Percentiles rank a stretch among this genome's conserved stretches.
Conservation (phyloP, 257 asterid species). For the Nyctanthes arbortristis region DNA sequence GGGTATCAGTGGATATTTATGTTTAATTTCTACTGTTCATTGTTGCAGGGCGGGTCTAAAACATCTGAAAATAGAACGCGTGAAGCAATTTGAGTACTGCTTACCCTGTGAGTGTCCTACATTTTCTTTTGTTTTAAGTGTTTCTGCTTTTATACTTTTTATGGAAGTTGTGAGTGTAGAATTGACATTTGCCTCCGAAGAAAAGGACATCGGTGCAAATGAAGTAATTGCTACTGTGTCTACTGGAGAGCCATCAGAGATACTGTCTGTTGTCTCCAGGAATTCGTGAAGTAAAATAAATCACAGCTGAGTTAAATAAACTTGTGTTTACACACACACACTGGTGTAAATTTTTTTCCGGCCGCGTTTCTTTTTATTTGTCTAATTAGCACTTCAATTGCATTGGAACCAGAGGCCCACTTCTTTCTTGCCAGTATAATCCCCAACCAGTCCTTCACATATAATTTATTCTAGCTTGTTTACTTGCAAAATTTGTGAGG, state of each 20-base stretch:
- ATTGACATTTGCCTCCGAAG: background rate
- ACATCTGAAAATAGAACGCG: conserved; percentile 77
- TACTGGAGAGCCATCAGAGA: background rate
- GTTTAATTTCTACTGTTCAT: background rate
- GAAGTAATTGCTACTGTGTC: background rate
- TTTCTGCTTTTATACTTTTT: background rate
- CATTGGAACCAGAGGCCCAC: background rate
- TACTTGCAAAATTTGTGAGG: background rate
- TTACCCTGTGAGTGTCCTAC: conserved; percentile 71
- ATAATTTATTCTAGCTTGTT: background rate
- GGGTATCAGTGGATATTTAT: background rate
- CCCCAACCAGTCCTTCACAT: background rate
- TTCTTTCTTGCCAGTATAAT: background rate
- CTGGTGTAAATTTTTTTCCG: background rate
- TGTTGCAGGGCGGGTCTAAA: conserved; percentile 82
- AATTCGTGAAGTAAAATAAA: background rate
- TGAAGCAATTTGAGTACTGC: conserved; percentile 89
- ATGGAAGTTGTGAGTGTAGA: background rate
- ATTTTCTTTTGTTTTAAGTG: background rate
- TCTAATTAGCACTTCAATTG: background rate
- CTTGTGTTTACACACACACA: background rate
- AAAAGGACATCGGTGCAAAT: background rate
- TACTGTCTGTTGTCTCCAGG: background rate
- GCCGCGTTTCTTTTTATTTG: background rate
- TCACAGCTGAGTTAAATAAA: background rate